Conservation (phyloP, 2,329 filamentous ascomycete genomes). For the Microsporum canis region DNA sequence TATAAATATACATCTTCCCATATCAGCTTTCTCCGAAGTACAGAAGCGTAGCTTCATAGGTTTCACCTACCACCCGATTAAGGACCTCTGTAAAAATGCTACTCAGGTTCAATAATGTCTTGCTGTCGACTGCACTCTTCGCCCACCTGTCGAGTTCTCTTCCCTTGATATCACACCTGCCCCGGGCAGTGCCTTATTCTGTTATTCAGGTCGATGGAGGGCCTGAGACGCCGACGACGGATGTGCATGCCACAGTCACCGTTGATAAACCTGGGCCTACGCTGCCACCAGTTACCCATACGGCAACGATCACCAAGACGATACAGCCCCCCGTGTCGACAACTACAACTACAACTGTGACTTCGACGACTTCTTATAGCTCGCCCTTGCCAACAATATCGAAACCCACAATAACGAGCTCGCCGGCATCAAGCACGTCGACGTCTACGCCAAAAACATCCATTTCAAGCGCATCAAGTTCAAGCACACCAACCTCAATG, state of each 20-base stretch:
- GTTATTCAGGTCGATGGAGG: constrained; percentile 17
- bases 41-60: not conserved
- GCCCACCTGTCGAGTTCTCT: not conserved
- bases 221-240: constrained; percentile 7
- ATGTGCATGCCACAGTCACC: constrained; percentile 10
- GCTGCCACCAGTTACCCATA: constrained; percentile 10
- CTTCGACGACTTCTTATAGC: constrained; percentile 2
- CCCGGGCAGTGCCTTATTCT: constrained; percentile 13
- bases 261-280: constrained; percentile 5
- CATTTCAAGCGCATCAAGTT: not conserved
- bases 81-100: not conserved
- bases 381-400: not conserved
- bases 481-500: not conserved
- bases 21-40: not conserved
- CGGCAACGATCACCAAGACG: constrained; percentile 10
- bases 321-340: constrained; percentile 1
- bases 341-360: constrained; percentile 3
- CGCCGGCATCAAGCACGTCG: not conserved
- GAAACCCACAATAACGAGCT: not conserved
- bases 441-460: not conserved
- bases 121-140: not conserved
- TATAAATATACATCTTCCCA: not conserved
- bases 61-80: not conserved
- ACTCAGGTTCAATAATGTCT: not conserved
- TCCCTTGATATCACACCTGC: not conserved